phyloP scores from a whole-genome alignment of 371 early-diverging fungal species.

The Fennellomyces sp. region DNA sequence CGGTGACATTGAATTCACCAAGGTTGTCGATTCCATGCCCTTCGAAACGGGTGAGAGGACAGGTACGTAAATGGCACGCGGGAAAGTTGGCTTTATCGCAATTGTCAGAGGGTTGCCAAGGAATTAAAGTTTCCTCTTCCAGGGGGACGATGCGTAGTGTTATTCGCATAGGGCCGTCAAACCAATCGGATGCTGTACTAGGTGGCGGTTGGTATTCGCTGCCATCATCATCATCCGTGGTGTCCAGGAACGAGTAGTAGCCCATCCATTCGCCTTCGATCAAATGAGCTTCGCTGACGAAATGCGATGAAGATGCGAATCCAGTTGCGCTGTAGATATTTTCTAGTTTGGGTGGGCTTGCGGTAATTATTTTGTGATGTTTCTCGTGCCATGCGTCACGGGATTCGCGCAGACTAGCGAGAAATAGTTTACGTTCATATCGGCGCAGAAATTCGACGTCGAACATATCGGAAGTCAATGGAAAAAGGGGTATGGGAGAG shows the following conservation, averaged over 20 bases:
- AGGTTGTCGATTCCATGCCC: constrained; percentile 46
- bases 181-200: constrained; percentile 28
- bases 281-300: constrained; percentile 41
- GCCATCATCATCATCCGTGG: constrained; percentile 24
- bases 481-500: constrained; percentile 41
- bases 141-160: constrained; percentile 43
- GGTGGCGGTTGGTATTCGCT: neutral
- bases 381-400: constrained; percentile 23
- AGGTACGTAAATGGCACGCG: constrained; percentile 28
- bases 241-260: constrained; percentile 47
- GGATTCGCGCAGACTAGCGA: constrained; percentile 22
- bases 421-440: constrained; percentile 37
- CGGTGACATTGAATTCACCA: constrained; percentile 41
- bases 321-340: constrained; percentile 39
- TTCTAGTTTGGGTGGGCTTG: neutral
- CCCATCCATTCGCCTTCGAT: constrained; percentile 58
- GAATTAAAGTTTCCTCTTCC: constrained; percentile 9
- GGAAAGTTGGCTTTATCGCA: constrained; percentile 23
- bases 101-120: neutral
- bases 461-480: constrained; percentile 32
- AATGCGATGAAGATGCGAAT: constrained; percentile 33
- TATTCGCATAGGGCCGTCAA: constrained; percentile 50
- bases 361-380: constrained; percentile 3
- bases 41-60: constrained; percentile 48
- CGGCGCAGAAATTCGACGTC: constrained; percentile 52